Evolutionary conservation across 257 asterid genomes (phyloP).

Genomic region (Eustoma russellianum): DNA sequence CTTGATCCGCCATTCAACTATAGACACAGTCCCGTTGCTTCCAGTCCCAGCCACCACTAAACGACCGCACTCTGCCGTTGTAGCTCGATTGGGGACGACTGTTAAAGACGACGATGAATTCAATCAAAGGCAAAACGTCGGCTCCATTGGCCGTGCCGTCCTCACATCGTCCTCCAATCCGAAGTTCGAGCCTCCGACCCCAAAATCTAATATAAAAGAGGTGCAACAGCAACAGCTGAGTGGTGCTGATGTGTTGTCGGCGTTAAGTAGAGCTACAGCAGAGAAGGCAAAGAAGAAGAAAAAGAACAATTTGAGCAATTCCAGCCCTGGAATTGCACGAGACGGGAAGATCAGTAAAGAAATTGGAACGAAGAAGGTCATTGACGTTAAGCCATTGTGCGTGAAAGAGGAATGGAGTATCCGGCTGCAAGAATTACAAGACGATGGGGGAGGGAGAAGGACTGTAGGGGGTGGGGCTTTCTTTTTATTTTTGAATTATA

Average conservation of each 20-base stretch:
- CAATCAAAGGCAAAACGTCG: too few species aligned
- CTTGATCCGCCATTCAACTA: too few species aligned
- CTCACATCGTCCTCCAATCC: slow-evolving; percentile 6
- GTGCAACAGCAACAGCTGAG: slow-evolving; percentile 17
- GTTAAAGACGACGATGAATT: too few species aligned
- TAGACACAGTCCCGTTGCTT: too few species aligned
- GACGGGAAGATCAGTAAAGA: not conserved
- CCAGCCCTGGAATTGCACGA: not conserved
- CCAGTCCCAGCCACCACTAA: too few species aligned
- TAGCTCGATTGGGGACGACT: too few species aligned
- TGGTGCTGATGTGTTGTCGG: slow-evolving; percentile 49
- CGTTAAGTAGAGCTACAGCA: slow-evolving; percentile 36
- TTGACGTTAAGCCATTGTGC: slow-evolving; percentile 15
- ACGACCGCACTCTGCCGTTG: too few species aligned
- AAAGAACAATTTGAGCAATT: not conserved
- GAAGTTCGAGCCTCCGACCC: slow-evolving; percentile 1
- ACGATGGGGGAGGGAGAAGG: too few species aligned
- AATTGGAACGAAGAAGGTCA: slow-evolving; percentile 2
- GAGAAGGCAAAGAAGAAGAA: slow-evolving; percentile 18
- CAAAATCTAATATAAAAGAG: not conserved
- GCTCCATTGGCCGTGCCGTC: slow-evolving; percentile 6
- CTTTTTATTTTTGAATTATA: too few species aligned
- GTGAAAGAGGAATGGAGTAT: slow-evolving; percentile 40
- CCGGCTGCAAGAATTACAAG: too few species aligned
- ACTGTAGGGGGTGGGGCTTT: too few species aligned